Evolutionary conservation across 148 eudicot genomes (phyloP), one percentile per base, ranked within the genome.

Genomic region (Persicaria maculosa): DNA sequence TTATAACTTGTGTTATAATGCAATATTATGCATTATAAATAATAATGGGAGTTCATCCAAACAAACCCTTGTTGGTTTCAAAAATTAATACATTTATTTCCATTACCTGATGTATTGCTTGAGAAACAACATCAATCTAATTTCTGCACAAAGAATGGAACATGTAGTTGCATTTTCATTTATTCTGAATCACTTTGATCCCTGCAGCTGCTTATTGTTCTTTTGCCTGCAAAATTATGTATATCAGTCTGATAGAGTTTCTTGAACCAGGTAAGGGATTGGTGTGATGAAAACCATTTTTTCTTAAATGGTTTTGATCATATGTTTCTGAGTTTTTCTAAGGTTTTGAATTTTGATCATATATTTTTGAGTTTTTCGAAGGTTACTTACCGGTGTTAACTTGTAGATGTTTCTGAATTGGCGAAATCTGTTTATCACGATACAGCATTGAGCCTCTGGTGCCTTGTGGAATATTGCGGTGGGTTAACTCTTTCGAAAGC

Each of bases 401-500:
- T 31, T 31, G 40, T 31, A 0, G 40, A 31, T 7, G 52, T 12
- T 8, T 65, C 70, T 40, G 43, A 36, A 64, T 64, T 14, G 69
- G 40, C 69, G 12, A 36, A 65, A 65, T 14, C 46, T 71, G 53
- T n/a, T 47, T 14, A 46, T 48, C 73, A 47, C 12, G 50, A 54
- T 71, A 71, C 73, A 45, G 47, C 8, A 46, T 71, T 71, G 54
- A 47, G n/a, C 22, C 73, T 71, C 0, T 46, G 53, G 15, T 71
- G 17, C 36, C 36, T 71, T 9, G 6, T 47, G 31, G 73, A 3
- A 22, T 71, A 36, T 8, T 43, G 73, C 15, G 36, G 40, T 45
- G 81, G 84, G 45, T 77, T 77, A 77, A 84, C 81, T 19, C 72
- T 81, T 75, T 84, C 87, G 70, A 84, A 84, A 54, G 87, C 87